Evolutionary conservation across 225 moss, liverwort and hornwort genomes (phyloP), one percentile per base, ranked within the genome.

Genomic region (Sphagnum contortum): DNA sequence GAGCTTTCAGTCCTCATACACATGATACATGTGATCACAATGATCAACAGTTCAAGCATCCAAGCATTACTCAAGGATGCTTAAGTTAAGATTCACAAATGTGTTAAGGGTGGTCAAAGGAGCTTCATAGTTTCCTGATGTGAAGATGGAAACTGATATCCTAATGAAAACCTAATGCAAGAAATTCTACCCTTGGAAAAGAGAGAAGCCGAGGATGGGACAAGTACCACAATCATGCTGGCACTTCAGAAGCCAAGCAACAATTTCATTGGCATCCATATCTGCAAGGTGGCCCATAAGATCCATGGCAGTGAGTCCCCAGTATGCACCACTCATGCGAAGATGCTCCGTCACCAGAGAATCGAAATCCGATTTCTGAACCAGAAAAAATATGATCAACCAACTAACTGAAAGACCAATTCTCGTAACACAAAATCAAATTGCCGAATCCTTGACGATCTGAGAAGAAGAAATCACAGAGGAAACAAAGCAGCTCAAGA

Each of bases 231-330:
- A 84, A 46, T 94, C 89, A 72, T 89, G 71, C 67, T 88, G 84
- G 72, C 85, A 87, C 63, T 74, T 83, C 58, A 83, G 65, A 60
- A 91, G 71, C 85, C 89, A 94, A 2, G 80, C 67, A 12, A 87
- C 85, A 44, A 91, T 89, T 67, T 87, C 94, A 48, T 87, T 85
- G 47, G 74, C 61, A 48, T 86, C 62, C 83, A 89, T 89, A 55
- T 88, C 86, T 10, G 71, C 76, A 47, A 91, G 75, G 57, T 85
- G 83, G 54, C 73, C 83, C 94, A 94, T 86, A 4, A 94, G 74
- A 77, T 95, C 94, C 86, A 95, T 70, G 2, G 73, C 89, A 12
- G 94, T 84, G 48, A 91, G 91, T 48, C 91, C 94, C 94, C 94
- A 95, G 68, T 83, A 95, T 9, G 91, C 81, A 60, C 94, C 94